These are phyloP conservation scores for Zanthoxylum bungeanum DNA, from an alignment of 345 rosid genomes.

Conservation along the genomic window DNA sequence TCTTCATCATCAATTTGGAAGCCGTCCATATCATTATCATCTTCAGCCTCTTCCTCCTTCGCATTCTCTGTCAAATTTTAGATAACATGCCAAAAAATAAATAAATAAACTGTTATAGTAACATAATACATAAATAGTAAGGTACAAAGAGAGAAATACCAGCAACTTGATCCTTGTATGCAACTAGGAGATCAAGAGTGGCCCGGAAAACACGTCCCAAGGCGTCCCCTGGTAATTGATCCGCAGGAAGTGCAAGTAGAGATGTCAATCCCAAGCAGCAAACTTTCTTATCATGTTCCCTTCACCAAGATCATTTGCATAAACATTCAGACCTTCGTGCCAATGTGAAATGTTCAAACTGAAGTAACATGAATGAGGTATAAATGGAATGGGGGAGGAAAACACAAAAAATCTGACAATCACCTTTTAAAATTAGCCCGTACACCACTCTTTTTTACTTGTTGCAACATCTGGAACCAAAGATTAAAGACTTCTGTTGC, in stretches of 20 bases:
- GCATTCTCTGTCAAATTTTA: constrained; percentile 63
- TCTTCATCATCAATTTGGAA: constrained; percentile 85
- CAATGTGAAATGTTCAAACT: background rate
- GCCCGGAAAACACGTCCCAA: constrained; percentile 82
- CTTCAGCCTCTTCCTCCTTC: constrained; percentile 73
- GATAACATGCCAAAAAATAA: background rate
- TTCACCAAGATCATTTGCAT: constrained; percentile 31
- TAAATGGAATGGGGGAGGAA: constrained; percentile 5
- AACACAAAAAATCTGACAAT: background rate
- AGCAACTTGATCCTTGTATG: constrained; percentile 92
- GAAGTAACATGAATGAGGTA: background rate
- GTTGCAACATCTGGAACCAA: constrained; percentile 97
- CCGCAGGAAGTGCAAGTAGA: constrained; percentile 75
- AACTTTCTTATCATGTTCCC: constrained; percentile 96
- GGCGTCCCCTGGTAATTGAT: constrained; percentile 87
- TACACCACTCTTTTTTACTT: constrained; percentile 80
- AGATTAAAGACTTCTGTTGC: constrained; percentile 69
- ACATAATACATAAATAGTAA: background rate
- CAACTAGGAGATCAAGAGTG: constrained; percentile 79
- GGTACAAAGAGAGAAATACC: constrained; percentile 37
- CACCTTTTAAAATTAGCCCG: constrained; percentile 86
- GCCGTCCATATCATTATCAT: constrained; percentile 94
- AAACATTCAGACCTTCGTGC: constrained; percentile 3
- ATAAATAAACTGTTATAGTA: background rate
- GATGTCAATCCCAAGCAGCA: constrained; percentile 97